Conservation (phyloP, 768 basidiomycete genomes). For the Boletus coccyginus region DNA sequence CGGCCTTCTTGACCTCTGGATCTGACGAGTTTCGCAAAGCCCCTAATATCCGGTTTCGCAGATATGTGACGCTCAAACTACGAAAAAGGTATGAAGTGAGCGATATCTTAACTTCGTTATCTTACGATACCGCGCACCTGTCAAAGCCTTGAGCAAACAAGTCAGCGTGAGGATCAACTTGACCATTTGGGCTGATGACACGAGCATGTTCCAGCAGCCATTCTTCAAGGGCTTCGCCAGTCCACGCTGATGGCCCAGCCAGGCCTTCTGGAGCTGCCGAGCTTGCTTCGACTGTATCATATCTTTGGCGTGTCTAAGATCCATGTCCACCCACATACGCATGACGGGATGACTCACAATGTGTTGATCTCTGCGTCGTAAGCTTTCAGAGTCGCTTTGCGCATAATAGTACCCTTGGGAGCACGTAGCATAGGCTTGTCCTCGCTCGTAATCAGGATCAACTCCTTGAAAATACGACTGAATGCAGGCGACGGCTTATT, state of each 20-base stretch:
- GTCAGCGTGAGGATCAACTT: conserved; percentile 18
- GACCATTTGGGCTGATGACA: conserved; percentile 3
- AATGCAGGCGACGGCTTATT: conserved; percentile 41
- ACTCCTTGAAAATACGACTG: conserved; percentile 49
- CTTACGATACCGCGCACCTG: conserved; percentile 24
- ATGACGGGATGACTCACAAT: conserved; percentile 31
- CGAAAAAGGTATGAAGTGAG: not conserved
- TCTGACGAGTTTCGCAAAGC: conserved; percentile 32
- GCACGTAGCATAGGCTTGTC: conserved; percentile 44
- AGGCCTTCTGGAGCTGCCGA: conserved; percentile 15
- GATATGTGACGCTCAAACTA: conserved; percentile 31
- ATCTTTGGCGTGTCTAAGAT: conserved; percentile 17
- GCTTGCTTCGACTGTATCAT: conserved; percentile 32
- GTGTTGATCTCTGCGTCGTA: conserved; percentile 48
- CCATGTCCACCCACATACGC: not conserved
- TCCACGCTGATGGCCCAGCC: conserved; percentile 27
- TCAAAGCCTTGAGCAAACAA: conserved; percentile 37
- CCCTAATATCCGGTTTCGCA: conserved; percentile 23
- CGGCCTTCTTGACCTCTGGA: conserved; percentile 25
- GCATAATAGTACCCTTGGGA: conserved; percentile 44
- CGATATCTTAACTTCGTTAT: too few relatives aligned
- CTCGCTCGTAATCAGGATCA: conserved; percentile 45
- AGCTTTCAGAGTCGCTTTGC: conserved; percentile 35
- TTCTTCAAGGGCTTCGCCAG: conserved; percentile 6
- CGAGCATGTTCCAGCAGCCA: conserved; percentile 31